Conservation (phyloP, 805 yeast genomes). For the Yarrowia yakushimensis region DNA sequence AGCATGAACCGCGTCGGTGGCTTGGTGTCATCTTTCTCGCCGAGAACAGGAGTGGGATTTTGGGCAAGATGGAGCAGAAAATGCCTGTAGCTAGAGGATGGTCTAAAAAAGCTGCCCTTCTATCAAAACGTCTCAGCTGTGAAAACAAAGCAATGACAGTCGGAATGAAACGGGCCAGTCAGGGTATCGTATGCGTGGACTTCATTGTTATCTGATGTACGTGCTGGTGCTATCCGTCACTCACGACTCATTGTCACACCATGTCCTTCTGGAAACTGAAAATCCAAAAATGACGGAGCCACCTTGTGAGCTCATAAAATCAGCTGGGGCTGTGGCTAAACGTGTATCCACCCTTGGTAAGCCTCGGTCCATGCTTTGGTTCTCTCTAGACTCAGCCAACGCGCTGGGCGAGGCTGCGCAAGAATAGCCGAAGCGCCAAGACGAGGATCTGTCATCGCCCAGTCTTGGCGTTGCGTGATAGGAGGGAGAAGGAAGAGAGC, state of each 20-base stretch:
- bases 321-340: too few species aligned
- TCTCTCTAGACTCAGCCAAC: background rate
- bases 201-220: background rate
- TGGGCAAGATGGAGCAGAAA: too few species aligned
- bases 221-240: background rate
- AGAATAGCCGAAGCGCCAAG: constrained; percentile 8
- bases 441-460: background rate
- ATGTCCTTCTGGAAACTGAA: background rate
- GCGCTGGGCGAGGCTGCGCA: background rate
- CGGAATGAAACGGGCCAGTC: background rate
- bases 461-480: background rate
- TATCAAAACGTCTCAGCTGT: background rate
- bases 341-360: too few species aligned
- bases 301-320: too few species aligned
- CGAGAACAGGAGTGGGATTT: background rate
- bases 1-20: background rate
- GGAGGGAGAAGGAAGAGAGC: background rate
- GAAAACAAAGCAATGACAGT: background rate
- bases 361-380: background rate
- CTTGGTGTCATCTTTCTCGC: background rate
- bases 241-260: background rate
- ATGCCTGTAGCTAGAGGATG: too few species aligned
- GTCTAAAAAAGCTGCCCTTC: background rate
- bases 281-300: background rate
- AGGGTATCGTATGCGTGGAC: background rate